A percentile compares a stretch with the other conserved stretches of the same genome.
These are phyloP conservation scores for Takashimella koratensis DNA, from an alignment of 1,284 basidiomycete species.

Conservation along the genomic window DNA sequence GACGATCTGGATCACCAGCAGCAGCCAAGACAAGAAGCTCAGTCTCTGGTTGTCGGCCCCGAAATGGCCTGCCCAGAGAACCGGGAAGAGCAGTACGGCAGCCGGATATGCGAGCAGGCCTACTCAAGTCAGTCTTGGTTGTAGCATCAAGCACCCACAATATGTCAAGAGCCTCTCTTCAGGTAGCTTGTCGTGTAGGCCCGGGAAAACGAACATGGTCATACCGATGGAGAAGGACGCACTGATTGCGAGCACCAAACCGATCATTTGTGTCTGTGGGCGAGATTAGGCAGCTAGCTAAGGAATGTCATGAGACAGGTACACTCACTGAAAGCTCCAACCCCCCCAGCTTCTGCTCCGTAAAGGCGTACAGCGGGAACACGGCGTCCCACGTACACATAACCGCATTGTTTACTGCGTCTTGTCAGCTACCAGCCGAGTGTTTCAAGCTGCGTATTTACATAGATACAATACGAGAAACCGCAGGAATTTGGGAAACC, in stretches of 20 bases:
- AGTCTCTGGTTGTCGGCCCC: conserved; percentile 1
- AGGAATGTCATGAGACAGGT: not conserved
- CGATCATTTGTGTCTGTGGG: conserved; percentile 30
- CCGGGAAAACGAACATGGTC: conserved; percentile 36
- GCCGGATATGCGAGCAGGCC: conserved; percentile 30
- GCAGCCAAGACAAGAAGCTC: conserved; percentile 8
- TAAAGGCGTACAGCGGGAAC: conserved; percentile 39
- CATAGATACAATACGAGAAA: conserved; percentile 31
- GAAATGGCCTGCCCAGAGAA: conserved; percentile 25
- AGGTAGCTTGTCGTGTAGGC: conserved; percentile 22
- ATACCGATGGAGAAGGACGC: conserved; percentile 36
- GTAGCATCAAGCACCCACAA: conserved; percentile 14
- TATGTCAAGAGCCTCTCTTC: conserved; percentile 18
- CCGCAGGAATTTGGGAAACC: conserved; percentile 25
- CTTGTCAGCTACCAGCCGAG: not conserved
- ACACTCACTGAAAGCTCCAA: conserved; percentile 30
- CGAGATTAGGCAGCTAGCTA: not conserved
- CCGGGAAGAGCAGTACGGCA: conserved; percentile 29
- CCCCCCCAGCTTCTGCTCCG: conserved; percentile 31
- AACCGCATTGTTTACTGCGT: conserved; percentile 27
- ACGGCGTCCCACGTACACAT: conserved; percentile 39
- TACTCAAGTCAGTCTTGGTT: conserved; percentile 4
- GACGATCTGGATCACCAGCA: conserved; percentile 33
- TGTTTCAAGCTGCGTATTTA: conserved; percentile 9
- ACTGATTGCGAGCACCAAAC: conserved; percentile 29